phyloP scores from a whole-genome alignment of 1,284 basidiomycete genomes.

The Earliella scabrosa region DNA sequence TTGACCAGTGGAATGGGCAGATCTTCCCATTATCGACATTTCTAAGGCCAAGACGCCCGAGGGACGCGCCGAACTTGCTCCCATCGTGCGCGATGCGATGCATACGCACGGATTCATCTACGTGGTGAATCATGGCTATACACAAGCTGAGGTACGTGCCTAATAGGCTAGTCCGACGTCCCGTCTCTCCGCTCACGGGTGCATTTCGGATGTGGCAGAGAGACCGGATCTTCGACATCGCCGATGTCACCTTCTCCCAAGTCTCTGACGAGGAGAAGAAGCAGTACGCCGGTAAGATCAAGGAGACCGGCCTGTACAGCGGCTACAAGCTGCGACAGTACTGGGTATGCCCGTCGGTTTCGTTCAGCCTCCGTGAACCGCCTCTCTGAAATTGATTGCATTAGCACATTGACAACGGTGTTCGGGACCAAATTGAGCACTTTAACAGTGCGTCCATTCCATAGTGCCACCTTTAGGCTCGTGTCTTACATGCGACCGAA shows the following conservation, averaged over 20 bases:
- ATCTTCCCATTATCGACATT: conserved; percentile 70
- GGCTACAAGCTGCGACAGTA: conserved; percentile 63
- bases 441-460: conserved; percentile 52
- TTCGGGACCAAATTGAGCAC: conserved; percentile 62
- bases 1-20: conserved; percentile 65
- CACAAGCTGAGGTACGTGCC: conserved; percentile 45
- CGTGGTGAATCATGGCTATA: conserved; percentile 61
- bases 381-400: too few species aligned
- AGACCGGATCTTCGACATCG: conserved; percentile 64
- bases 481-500: too few species aligned
- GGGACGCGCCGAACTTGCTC: conserved; percentile 50
- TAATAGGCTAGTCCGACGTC: too few species aligned
- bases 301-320: conserved; percentile 56
- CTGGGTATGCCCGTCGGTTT: conserved; percentile 23
- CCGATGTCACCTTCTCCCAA: conserved; percentile 59
- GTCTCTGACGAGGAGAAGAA: conserved; percentile 63
- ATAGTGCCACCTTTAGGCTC: too few species aligned
- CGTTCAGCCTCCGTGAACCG: background rate
- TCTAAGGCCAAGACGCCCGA: conserved; percentile 50
- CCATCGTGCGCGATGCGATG: conserved; percentile 61
- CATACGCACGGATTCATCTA: conserved; percentile 68
- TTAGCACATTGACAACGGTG: conserved; percentile 58
- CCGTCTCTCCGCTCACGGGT: background rate
- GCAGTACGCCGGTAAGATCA: conserved; percentile 50
- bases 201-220: conserved; percentile 11